These are phyloP conservation scores for Kalanchoe fedtschenkoi DNA, from an alignment of 164 flowering plant species.

Conservation along the genomic window DNA sequence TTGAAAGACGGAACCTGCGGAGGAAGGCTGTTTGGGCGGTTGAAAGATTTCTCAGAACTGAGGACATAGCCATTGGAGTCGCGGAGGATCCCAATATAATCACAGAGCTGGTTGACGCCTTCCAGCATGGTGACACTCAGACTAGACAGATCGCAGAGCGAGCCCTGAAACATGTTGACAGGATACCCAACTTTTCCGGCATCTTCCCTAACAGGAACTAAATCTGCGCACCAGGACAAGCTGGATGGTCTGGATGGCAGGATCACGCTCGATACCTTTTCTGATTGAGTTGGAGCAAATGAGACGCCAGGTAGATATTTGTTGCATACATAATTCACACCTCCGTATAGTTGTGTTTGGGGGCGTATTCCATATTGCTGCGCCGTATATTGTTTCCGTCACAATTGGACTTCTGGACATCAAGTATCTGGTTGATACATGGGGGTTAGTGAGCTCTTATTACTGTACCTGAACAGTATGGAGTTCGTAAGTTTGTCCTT, in stretches of 20 bases:
- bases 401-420: no score
- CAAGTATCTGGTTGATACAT: no score
- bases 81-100: conserved; percentile 54
- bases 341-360: background rate
- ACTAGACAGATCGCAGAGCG: conserved; percentile 86
- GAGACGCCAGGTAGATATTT: background rate
- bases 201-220: conserved; percentile 52
- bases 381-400: no score
- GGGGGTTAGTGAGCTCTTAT: no score
- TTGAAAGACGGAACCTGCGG: conserved; percentile 39
- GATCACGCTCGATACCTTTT: background rate
- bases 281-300: background rate
- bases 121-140: conserved; percentile 67
- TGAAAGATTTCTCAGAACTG: conserved; percentile 45
- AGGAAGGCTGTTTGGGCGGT: conserved; percentile 58
- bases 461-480: no score
- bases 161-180: conserved; percentile 82
- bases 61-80: conserved; percentile 45
- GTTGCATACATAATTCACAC: background rate
- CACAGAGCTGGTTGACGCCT: conserved; percentile 90
- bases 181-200: conserved; percentile 89
- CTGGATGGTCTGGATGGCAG: background rate
- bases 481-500: no score
- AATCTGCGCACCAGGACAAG: background rate
- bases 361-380: no score